Base-by-base conservation (phyloP, 75 land plant genomes). In the Cryptomeria japonica region DNA sequence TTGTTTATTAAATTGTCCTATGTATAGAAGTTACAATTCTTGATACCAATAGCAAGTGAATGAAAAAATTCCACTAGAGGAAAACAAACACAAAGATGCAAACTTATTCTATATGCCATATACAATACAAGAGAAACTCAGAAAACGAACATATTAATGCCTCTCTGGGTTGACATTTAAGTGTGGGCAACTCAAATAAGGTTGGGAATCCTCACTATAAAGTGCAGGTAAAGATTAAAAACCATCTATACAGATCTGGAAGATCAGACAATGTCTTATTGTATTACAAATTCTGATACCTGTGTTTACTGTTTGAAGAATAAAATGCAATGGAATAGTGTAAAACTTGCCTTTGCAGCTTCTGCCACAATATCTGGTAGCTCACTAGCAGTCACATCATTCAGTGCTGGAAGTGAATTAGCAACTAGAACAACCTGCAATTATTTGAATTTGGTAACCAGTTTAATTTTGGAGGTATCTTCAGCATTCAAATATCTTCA, bases 381-480 rank as follows among this genome's bases (percentile, higher is more conserved):
- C 90, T 98, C 99, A 88, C 88, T 90, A 15, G 98, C 96, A 87
- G 99, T 97, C 28, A 98, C 94, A 92, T 98, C 99, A 91, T 98
- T 98, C 37, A 98, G 87, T 39, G 99, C 99, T 76, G 99, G 99
- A 19, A 97, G 93, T 12, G 99, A 96, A 89, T 98, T 98, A 73
- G 95, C 99, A 86, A 98, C 99, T 42, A 98, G 93, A 56, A 98
- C 99, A 51, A 98, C 99, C 98, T 97, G 92, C 49, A 76, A 46
- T 42, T 28, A 82, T 32, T 82, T n/a, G n/a, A 82, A 44, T 82
- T 82, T 13, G 28, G 84, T n/a, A 46, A 46, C 51, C 46, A 80
- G 42, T 80, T 39, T 28, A 80, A 1, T 41, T 80, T 73, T 80
- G 32, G 31, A 46, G 38, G 25, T 9, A 44, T 28, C 0, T 80